Evolutionary conservation across 1,284 basidiomycete genomes (phyloP).

Genomic region (Ceratobasidium sp.): DNA sequence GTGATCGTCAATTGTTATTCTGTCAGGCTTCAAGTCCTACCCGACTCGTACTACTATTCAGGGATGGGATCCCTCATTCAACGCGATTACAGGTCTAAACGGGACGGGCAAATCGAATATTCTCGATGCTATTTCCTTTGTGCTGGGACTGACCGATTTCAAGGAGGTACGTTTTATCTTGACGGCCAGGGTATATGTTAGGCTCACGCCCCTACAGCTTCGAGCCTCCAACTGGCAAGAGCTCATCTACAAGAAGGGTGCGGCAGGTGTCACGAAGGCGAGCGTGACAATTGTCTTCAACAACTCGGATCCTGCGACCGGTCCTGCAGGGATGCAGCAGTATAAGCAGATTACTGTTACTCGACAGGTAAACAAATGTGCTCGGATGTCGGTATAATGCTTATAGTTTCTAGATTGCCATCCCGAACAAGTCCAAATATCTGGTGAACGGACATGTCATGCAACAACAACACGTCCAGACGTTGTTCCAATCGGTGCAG

Average conservation of each 20-base stretch:
- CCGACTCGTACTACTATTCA: slow-evolving; percentile 93
- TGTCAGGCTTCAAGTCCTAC: slow-evolving; percentile 91
- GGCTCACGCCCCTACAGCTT: slow-evolving; percentile 61
- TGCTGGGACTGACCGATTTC: slow-evolving; percentile 96
- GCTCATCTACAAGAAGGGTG: slow-evolving; percentile 97
- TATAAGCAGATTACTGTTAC: slow-evolving; percentile 94
- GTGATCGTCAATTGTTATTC: background rate
- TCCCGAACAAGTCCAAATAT: slow-evolving; percentile 96
- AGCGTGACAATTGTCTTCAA: slow-evolving; percentile 99
- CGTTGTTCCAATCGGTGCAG: slow-evolving; percentile 95
- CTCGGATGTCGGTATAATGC: slow-evolving; percentile 38
- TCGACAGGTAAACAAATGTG: slow-evolving; percentile 71
- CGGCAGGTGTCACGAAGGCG: slow-evolving; percentile 96
- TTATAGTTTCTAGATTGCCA: slow-evolving; percentile 69
- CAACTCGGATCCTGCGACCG: slow-evolving; percentile 90
- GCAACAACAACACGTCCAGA: slow-evolving; percentile 86
- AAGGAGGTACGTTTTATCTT: slow-evolving; percentile 61
- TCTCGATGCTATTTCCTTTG: slow-evolving; percentile 96
- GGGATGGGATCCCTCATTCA: slow-evolving; percentile 96
- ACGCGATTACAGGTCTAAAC: slow-evolving; percentile 96
- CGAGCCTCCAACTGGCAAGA: slow-evolving; percentile 96
- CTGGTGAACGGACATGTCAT: slow-evolving; percentile 97
- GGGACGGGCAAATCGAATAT: slow-evolving; percentile 97
- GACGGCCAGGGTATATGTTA: background rate
- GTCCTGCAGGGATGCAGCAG: slow-evolving; percentile 85